These are phyloP conservation scores for Thelonectria olida DNA, from an alignment of 2,329 filamentous ascomycete genomes.

Conservation along the genomic window DNA sequence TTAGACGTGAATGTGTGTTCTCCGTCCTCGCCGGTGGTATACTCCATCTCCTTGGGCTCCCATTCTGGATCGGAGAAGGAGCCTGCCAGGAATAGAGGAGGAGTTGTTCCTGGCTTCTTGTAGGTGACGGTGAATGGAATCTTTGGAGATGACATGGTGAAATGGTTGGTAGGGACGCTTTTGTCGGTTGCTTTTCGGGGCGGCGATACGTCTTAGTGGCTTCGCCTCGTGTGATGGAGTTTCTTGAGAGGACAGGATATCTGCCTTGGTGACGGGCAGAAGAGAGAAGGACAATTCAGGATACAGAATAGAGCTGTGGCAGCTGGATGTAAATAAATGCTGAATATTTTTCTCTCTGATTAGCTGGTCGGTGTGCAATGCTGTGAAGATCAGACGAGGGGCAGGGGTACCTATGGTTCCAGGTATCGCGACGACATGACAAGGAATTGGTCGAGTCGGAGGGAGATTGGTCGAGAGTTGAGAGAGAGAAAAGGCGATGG, in stretches of 20 bases:
- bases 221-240: background rate
- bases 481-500: background rate
- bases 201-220: background rate
- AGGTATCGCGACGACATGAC: slow-evolving; percentile 21
- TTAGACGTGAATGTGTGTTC: slow-evolving; percentile 67
- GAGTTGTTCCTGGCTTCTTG: slow-evolving; percentile 65
- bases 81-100: slow-evolving; percentile 77
- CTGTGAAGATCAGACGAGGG: slow-evolving; percentile 34
- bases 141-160: slow-evolving; percentile 34
- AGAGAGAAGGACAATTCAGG: background rate
- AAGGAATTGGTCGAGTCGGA: background rate
- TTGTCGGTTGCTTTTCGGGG: background rate
- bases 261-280: background rate
- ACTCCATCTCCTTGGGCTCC: slow-evolving; percentile 73
- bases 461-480: background rate
- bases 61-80: slow-evolving; percentile 74
- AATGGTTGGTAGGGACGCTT: background rate
- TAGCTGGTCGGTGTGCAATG: slow-evolving; percentile 19
- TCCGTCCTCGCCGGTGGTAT: slow-evolving; percentile 58
- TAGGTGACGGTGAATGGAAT: slow-evolving; percentile 68
- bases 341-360: slow-evolving; percentile 8
- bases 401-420: slow-evolving; percentile 27
- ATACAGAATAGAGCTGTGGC: background rate
- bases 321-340: slow-evolving; percentile 9
- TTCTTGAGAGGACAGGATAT: background rate